Conservation (phyloP, 2,329 filamentous ascomycete species). For the Alternaria gaisen region DNA sequence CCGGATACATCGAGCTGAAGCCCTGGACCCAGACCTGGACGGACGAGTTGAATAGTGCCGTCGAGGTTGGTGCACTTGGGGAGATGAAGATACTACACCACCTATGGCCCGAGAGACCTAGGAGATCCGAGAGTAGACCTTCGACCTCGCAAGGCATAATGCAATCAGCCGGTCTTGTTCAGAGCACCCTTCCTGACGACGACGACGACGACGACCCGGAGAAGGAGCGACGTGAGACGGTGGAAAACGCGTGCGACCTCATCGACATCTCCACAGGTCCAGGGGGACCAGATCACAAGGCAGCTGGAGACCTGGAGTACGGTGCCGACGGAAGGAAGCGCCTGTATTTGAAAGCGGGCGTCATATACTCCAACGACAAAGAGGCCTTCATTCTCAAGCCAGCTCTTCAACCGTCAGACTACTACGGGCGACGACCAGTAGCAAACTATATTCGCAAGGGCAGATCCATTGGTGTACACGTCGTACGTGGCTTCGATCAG, state of each 20-base stretch:
- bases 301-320: constrained; percentile 54
- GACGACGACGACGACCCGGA: constrained; percentile 54
- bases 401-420: constrained; percentile 82
- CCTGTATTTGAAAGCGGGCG: constrained; percentile 77
- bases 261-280: constrained; percentile 59
- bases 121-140: constrained; percentile 58
- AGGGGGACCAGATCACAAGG: constrained; percentile 58
- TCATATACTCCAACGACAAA: constrained; percentile 82
- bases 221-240: constrained; percentile 53
- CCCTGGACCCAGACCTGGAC: constrained; percentile 93
- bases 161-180: constrained; percentile 39
- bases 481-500: constrained; percentile 89
- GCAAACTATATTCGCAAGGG: constrained; percentile 84
- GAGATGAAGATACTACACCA: constrained; percentile 90
- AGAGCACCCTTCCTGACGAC: constrained; percentile 45
- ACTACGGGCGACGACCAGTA: constrained; percentile 82
- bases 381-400: constrained; percentile 88
- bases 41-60: constrained; percentile 87
- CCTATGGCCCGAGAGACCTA: constrained; percentile 77
- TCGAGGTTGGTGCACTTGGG: constrained; percentile 87
- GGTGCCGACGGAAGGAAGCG: constrained; percentile 59
- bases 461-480: constrained; percentile 80
- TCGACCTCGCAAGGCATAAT: constrained; percentile 48
- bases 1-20: constrained; percentile 85
- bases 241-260: constrained; percentile 57